These are phyloP conservation scores for Fusarium sacchari DNA, from an alignment of 2,329 filamentous ascomycete genomes.

Conservation along the genomic window DNA sequence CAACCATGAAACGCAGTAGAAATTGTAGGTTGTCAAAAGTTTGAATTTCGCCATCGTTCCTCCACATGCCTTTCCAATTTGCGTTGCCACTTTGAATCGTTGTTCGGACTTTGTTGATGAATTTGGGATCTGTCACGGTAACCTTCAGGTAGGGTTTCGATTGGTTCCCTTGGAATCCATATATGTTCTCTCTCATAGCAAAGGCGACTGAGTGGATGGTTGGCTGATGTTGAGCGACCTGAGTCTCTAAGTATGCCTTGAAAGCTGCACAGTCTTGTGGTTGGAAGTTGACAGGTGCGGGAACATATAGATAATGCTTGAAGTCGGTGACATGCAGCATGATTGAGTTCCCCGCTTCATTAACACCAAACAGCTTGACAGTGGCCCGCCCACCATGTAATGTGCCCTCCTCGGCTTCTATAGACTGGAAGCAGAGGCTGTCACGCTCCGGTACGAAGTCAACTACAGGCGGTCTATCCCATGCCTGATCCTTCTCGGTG, in stretches of 20 bases:
- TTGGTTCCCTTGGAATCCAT: constrained; percentile 92
- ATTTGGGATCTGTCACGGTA: constrained; percentile 88
- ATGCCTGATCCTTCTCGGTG: constrained; percentile 91
- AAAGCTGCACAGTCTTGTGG: constrained; percentile 81
- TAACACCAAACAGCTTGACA: constrained; percentile 94
- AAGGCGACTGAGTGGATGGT: constrained; percentile 84
- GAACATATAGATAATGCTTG: constrained; percentile 94
- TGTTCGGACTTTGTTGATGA: constrained; percentile 78
- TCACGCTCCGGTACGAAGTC: constrained; percentile 68
- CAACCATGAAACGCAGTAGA: constrained; percentile 96
- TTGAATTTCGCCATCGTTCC: constrained; percentile 74
- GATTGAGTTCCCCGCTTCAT: constrained; percentile 84
- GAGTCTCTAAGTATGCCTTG: constrained; percentile 81
- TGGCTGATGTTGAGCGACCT: constrained; percentile 77
- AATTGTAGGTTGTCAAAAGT: constrained; percentile 98
- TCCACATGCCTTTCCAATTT: constrained; percentile 95
- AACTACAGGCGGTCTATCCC: constrained; percentile 72
- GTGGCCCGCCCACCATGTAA: constrained; percentile 79
- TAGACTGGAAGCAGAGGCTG: constrained; percentile 90
- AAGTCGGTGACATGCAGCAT: constrained; percentile 96
- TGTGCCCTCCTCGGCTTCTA: constrained; percentile 91
- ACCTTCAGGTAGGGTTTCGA: constrained; percentile 94
- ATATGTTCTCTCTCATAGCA: constrained; percentile 88
- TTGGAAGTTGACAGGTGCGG: constrained; percentile 84
- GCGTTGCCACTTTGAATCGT: constrained; percentile 79